Evolutionary conservation across 2,329 filamentous ascomycete species (phyloP).

Genomic region (Myriangium duriaei): DNA sequence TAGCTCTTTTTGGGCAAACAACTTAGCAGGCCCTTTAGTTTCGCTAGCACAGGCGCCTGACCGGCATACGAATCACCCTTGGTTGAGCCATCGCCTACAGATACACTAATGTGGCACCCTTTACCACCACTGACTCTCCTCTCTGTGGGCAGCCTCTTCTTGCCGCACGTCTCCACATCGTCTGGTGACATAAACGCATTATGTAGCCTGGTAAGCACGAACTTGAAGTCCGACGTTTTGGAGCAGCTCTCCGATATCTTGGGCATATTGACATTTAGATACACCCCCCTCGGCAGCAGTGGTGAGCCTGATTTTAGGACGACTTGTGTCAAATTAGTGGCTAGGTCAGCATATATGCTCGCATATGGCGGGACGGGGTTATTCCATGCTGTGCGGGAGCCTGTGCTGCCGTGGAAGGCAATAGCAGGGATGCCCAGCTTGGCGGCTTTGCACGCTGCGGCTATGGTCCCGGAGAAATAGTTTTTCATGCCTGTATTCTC

Average conservation of each 20-base stretch:
- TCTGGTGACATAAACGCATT: conserved; percentile 26
- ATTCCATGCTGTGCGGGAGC: conserved; percentile 42
- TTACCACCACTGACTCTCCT: conserved; percentile 37
- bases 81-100: conserved; percentile 50
- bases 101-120: conserved; percentile 51
- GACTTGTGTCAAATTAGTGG: conserved; percentile 43
- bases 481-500: conserved; percentile 45
- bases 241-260: conserved; percentile 39
- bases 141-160: conserved; percentile 44
- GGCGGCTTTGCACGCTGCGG: conserved; percentile 48
- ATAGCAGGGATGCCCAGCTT: conserved; percentile 49
- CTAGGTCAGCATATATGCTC: conserved; percentile 51
- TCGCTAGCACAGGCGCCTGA: conserved; percentile 42
- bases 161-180: conserved; percentile 48
- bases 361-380: conserved; percentile 37
- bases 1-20: conserved; percentile 36
- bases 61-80: conserved; percentile 41
- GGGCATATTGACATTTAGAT: conserved; percentile 60
- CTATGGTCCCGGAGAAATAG: conserved; percentile 55
- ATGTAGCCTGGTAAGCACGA: conserved; percentile 50
- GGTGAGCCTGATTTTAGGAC: conserved; percentile 46
- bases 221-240: conserved; percentile 44
- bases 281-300: conserved; percentile 49
- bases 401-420: conserved; percentile 50
- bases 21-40: conserved; percentile 35